Percentiles rank a stretch among this genome's conserved stretches.
These are phyloP conservation scores for Pseudogymnoascus sp. DNA, from an alignment of 2,329 filamentous ascomycete species.

Conservation along the genomic window DNA sequence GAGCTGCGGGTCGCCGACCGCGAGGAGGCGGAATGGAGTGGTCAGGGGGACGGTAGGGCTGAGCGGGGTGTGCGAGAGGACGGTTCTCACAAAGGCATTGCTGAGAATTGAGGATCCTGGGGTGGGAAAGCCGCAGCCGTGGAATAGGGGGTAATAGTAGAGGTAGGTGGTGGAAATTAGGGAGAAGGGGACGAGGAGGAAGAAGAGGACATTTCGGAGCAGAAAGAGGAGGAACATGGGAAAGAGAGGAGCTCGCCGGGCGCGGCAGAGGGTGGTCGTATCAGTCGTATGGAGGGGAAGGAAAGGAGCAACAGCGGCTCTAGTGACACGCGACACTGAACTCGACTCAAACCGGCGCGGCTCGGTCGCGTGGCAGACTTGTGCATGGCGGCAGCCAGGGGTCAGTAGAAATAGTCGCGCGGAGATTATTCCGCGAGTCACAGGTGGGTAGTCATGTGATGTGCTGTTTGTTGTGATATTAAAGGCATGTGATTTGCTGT, in stretches of 20 bases:
- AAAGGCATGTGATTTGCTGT: background rate
- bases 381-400: background rate
- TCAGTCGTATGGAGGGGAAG: background rate
- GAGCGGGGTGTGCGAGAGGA: slow-evolving; percentile 19
- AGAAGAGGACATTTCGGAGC: slow-evolving; percentile 32
- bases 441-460: background rate
- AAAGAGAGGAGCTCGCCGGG: slow-evolving; percentile 4
- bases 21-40: slow-evolving; percentile 78
- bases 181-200: slow-evolving; percentile 55
- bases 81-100: slow-evolving; percentile 21
- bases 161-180: slow-evolving; percentile 66
- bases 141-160: slow-evolving; percentile 79
- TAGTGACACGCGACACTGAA: background rate
- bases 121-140: slow-evolving; percentile 68
- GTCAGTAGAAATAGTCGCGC: background rate
- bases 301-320: background rate
- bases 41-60: slow-evolving; percentile 22
- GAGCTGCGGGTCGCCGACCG: slow-evolving; percentile 85
- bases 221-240: slow-evolving; percentile 26
- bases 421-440: background rate
- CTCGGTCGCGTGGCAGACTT: background rate
- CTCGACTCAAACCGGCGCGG: background rate
- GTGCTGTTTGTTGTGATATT: background rate
- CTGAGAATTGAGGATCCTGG: slow-evolving; percentile 18
- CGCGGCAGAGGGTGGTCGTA: background rate